These are phyloP conservation scores for Suillus hirtellus DNA, from an alignment of 768 basidiomycete genomes.

Conservation along the genomic window DNA sequence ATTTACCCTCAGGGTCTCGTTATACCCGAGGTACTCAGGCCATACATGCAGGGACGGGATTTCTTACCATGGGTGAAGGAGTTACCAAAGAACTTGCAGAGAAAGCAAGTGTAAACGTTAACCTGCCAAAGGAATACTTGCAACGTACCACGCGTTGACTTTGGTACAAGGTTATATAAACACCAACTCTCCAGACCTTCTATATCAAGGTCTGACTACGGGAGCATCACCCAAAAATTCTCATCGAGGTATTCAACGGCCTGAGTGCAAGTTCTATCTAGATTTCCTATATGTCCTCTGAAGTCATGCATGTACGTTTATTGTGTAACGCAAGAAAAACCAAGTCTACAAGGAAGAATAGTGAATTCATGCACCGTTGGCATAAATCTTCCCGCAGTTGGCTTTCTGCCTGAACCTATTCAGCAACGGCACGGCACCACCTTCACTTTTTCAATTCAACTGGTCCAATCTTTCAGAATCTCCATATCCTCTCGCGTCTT, in stretches of 20 bases:
- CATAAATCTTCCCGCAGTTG: conserved; percentile 5
- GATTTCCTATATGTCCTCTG: neutral
- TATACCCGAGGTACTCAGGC: conserved; percentile 86
- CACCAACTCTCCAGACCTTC: neutral
- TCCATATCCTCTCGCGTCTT: conserved; percentile 23
- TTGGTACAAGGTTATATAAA: too few relatives aligned
- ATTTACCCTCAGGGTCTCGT: conserved; percentile 67
- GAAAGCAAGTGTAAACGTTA: conserved; percentile 53
- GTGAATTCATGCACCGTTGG: neutral
- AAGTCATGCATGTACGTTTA: neutral
- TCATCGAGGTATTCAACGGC: neutral
- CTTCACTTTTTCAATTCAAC: conserved; percentile 21
- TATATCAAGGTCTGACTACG: neutral
- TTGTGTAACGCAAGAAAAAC: neutral
- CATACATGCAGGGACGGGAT: conserved; percentile 96
- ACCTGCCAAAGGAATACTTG: too few relatives aligned
- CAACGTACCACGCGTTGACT: too few relatives aligned
- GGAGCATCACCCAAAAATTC: neutral
- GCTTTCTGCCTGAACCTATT: conserved; percentile 22
- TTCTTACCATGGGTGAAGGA: conserved; percentile 84
- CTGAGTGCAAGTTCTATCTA: neutral
- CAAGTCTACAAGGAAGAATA: neutral
- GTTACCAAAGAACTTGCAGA: conserved; percentile 74
- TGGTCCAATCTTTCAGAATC: conserved; percentile 8
- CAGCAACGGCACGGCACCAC: conserved; percentile 10